Evolutionary conservation across 2,329 filamentous ascomycete species (phyloP), one percentile per base, ranked within the genome.

Genomic region (Leptoxyphium fumago): DNA sequence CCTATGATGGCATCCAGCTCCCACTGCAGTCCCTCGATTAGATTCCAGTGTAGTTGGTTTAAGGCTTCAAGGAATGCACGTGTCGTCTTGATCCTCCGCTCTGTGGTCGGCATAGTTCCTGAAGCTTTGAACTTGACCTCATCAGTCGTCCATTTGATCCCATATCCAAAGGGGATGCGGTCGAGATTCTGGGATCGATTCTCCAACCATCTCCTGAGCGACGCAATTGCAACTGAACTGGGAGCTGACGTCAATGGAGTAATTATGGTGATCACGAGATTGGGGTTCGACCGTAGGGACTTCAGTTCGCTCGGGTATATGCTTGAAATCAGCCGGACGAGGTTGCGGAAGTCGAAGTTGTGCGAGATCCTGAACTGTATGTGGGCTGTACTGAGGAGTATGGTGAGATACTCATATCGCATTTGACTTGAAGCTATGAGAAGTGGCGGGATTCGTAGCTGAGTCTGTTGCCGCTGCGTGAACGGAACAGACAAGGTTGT

Each of bases 261-360:
- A 11, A 42, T 39, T 10, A 53, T 40, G 3, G 39, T 39, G 6
- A 60, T 46, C 10, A 34, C 44, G 9, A 59, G 46, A 29, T 44
- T 46, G 4, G 41, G 30, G 32, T 59, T 59, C 2, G 26, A 10
- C 5, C 55, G 54, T 1, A 60, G 45, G 5, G 54, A 47, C 48
- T 54, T 58, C n/a, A 56, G 49, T 38, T 60, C 55, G 10, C 45
- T 50, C 29, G 43, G 41, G 47, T 57, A 58, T 4, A 60, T 50
- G 13, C 50, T 48, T 10, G 44, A 47, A 2, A 49, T 45, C 1
- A 55, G 38, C 14, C 54, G 45, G 13, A 50, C 48, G 9, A 57
- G 39, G 21, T 45, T 42, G n/a, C 41, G 43, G 49, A 60, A 60
- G 42, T 58, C 47, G 43, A 56, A 60, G 45, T 55, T 48, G 5